Base-by-base conservation (phyloP, 257 asterid genomes). In the Nicotiana tomentosiformis region DNA sequence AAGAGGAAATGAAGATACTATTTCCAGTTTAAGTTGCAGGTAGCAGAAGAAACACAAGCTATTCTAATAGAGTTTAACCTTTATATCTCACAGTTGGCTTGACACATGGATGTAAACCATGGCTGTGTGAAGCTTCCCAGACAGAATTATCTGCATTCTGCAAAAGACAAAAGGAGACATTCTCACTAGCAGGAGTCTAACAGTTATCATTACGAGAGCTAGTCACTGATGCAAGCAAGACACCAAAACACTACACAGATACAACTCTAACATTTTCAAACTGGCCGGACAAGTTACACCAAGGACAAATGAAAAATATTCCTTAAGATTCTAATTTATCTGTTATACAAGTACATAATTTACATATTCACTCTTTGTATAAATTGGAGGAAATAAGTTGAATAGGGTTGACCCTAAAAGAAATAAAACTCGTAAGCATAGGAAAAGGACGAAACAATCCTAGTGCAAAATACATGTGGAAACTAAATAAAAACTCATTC, bases 61-160 rank as follows among this genome's bases (percentile, higher is more conserved):
- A 26, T 51, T 49, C 11, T 51, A 26, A n/a, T 26, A 26, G 80
- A 26, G 62, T 26, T 4, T 43, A 80, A 94, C 99, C 97, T 94
- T 83, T 88, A 83, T 93, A 94, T 91, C 84, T 93, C 84, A 90
- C 26, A 51, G 97, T 89, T 57, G 93, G 97, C 86, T 91, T 89
- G 81, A 86, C 84, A 83, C 99, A 96, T 66, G 92, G 85, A 83
- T 20, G 92, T 77, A 96, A 90, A 78, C 93, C 90, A 83, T 86
- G 86, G 87, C 87, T 85, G 46, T 81, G 82, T 85, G 97, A 92
- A 85, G 89, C 78, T 85, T 85, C 90, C 99, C 98, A 94, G 49
- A 96, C 90, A 39, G 58, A 82, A 82, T 86, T 90, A 74, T 90
- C 87, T 57, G 62, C 82, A 56, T 66, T 82, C 98, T 91, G 94